phyloP scores from a whole-genome alignment of 257 asterid species.

The Linderniella brevidens region DNA sequence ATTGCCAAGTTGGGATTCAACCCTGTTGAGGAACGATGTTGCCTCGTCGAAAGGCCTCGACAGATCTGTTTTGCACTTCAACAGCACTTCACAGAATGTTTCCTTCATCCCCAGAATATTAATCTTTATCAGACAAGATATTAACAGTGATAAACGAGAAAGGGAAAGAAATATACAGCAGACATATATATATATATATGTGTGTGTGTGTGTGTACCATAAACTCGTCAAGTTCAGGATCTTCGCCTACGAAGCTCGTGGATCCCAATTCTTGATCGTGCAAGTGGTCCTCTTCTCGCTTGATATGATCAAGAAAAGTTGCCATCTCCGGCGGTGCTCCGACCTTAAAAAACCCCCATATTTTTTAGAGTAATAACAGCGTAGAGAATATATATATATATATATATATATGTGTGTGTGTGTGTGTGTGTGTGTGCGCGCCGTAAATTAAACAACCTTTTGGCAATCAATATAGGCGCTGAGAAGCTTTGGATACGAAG shows the following conservation, averaged over 20 bases:
- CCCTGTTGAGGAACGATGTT: slow-evolving; percentile 54
- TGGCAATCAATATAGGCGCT: slow-evolving; percentile 44
- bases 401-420: too few species aligned
- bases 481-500: slow-evolving; percentile 39
- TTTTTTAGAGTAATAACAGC: too few species aligned
- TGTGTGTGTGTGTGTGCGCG: too few species aligned
- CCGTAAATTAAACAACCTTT: slow-evolving; percentile 20
- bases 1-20: slow-evolving; percentile 47
- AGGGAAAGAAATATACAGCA: background rate
- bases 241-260: slow-evolving; percentile 18
- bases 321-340: slow-evolving; percentile 59
- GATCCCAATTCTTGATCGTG: slow-evolving; percentile 13
- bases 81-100: slow-evolving; percentile 60
- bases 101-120: slow-evolving; percentile 23
- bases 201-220: slow-evolving; percentile 23
- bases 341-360: slow-evolving; percentile 19
- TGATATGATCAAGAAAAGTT: slow-evolving; percentile 32
- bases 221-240: slow-evolving; percentile 61
- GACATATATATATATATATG: background rate
- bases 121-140: background rate
- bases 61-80: slow-evolving; percentile 72
- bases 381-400: too few species aligned
- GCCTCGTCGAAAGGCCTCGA: slow-evolving; percentile 78
- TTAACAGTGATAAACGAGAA: slow-evolving; percentile 11
- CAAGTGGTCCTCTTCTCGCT: slow-evolving; percentile 21